Conservation (phyloP, 2,329 filamentous ascomycete genomes). For the Talaromyces sp. region DNA sequence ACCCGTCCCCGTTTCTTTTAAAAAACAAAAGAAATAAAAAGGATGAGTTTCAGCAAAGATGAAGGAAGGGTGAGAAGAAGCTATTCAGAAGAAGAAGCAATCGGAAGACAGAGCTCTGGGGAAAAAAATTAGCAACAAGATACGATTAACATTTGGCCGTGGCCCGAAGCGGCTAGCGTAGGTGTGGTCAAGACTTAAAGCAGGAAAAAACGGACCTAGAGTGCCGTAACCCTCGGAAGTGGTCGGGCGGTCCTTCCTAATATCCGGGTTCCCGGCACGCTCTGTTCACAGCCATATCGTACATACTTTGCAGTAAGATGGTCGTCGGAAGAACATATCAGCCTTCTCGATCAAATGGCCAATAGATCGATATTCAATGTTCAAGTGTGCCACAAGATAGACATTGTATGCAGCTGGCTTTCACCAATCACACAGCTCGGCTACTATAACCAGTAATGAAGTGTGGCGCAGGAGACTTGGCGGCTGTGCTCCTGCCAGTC, state of each 20-base stretch:
- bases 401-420: background rate
- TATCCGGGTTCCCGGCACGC: constrained; percentile 11
- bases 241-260: constrained; percentile 30
- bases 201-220: background rate
- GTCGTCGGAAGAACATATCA: no score
- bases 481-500: constrained; percentile 3
- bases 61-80: constrained; percentile 2
- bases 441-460: constrained; percentile 2
- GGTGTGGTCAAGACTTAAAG: background rate
- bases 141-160: constrained; percentile 18
- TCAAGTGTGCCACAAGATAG: background rate
- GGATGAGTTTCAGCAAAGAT: background rate
- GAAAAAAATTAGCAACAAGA: constrained; percentile 32
- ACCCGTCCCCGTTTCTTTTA: background rate
- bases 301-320: background rate
- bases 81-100: constrained; percentile 15
- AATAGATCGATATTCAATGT: background rate
- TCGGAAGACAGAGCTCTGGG: constrained; percentile 24
- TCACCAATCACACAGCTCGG: constrained; percentile 6
- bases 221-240: constrained; percentile 31
- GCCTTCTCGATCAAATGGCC: background rate
- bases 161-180: constrained; percentile 1
- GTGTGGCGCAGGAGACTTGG: constrained; percentile 1
- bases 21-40: constrained; percentile 21
- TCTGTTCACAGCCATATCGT: background rate